Conservation (phyloP, 352 stramenopile species). For the Hyphochytrium catenoides region DNA sequence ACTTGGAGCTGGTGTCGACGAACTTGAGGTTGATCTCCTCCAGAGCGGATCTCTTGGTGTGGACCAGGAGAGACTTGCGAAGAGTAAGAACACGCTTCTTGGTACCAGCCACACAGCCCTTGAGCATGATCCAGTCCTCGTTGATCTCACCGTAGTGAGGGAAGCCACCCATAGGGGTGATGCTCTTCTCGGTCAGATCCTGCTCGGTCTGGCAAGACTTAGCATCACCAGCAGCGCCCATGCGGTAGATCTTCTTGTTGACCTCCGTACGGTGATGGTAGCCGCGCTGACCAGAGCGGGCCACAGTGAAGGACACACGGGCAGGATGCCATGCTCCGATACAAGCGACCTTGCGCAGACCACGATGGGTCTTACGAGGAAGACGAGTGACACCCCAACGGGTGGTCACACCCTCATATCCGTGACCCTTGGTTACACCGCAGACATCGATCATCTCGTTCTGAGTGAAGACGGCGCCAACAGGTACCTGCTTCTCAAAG, state of each 20-base stretch:
- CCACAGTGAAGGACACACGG: constrained; percentile 91
- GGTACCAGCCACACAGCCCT: constrained; percentile 89
- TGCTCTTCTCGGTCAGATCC: constrained; percentile 98
- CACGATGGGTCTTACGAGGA: constrained; percentile 98
- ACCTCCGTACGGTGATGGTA: constrained; percentile 99
- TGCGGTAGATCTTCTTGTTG: constrained; percentile 99
- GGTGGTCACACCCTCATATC: constrained; percentile 95
- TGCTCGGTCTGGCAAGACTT: constrained; percentile 92
- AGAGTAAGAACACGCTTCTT: constrained; percentile 98
- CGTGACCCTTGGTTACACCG: constrained; percentile 96
- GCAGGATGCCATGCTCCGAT: constrained; percentile 99
- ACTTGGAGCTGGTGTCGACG: constrained; percentile 94
- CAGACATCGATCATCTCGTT: constrained; percentile 98
- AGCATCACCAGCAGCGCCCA: constrained; percentile 73
- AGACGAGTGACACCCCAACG: constrained; percentile 98
- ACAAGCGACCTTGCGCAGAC: constrained; percentile 99
- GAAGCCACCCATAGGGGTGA: constrained; percentile 99
- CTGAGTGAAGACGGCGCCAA: constrained; percentile 81
- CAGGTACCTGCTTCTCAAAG: constrained; percentile 97
- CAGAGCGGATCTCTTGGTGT: constrained; percentile 88
- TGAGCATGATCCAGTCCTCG: constrained; percentile 99
- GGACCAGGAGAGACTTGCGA: constrained; percentile 92
- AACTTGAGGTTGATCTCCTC: constrained; percentile 90
- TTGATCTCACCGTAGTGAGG: constrained; percentile 98
- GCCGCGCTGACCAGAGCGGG: constrained; percentile 97